These are phyloP conservation scores for Penicillium sp. DNA, from an alignment of 2,329 filamentous ascomycete species.

Conservation along the genomic window DNA sequence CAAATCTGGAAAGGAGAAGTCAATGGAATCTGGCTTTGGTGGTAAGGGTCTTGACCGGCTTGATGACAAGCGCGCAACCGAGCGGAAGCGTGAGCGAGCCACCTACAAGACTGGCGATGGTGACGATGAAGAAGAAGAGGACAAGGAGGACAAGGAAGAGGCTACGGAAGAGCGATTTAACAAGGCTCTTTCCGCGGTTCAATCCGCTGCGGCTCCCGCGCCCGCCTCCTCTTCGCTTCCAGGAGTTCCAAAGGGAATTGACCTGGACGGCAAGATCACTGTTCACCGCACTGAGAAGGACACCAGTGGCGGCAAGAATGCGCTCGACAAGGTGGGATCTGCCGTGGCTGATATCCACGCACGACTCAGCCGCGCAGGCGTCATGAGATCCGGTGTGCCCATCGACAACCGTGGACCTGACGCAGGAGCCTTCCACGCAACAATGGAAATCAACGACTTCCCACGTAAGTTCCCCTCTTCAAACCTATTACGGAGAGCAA, in stretches of 20 bases:
- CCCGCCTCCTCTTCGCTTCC: constrained; percentile 28
- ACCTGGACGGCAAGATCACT: constrained; percentile 69
- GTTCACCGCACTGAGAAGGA: constrained; percentile 70
- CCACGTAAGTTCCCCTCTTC: constrained; percentile 59
- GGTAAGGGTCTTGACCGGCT: constrained; percentile 91
- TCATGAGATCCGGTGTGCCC: constrained; percentile 86
- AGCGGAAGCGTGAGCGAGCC: constrained; percentile 81
- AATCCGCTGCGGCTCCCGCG: constrained; percentile 57
- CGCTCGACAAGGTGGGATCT: constrained; percentile 83
- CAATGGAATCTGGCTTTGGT: constrained; percentile 80
- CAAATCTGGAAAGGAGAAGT: constrained; percentile 87
- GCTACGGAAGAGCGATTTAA: constrained; percentile 47
- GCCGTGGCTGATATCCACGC: constrained; percentile 89
- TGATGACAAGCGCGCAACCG: constrained; percentile 86
- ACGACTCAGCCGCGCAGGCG: constrained; percentile 83
- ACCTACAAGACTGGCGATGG: constrained; percentile 90
- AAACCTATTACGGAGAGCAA: background rate
- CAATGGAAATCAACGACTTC: constrained; percentile 98
- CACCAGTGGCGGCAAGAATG: constrained; percentile 56
- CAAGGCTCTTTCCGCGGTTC: constrained; percentile 65
- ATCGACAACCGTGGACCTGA: constrained; percentile 99
- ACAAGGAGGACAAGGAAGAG: constrained; percentile 67
- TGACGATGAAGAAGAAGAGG: constrained; percentile 71
- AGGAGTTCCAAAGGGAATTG: constrained; percentile 57
- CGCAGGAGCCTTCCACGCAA: constrained; percentile 94